Conservation (phyloP, 2,329 filamentous ascomycete species). For the Teratosphaeriaceae sp. region DNA sequence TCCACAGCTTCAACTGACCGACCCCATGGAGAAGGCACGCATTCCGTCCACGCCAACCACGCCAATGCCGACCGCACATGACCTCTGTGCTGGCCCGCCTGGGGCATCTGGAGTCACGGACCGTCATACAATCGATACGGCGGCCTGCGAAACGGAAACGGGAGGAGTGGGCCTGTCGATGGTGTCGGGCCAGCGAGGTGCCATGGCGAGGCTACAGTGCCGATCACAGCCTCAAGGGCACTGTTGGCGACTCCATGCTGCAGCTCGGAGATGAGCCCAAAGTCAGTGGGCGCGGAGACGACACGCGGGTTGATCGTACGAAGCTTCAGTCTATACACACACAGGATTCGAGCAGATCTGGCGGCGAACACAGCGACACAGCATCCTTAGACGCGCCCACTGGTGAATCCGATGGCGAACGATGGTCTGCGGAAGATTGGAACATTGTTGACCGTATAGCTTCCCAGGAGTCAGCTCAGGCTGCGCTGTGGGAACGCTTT, state of each 20-base stretch:
- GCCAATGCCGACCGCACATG: conserved; percentile 13
- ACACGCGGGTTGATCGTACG: too few relatives aligned
- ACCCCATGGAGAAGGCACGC: not conserved
- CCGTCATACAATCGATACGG: conserved; percentile 12
- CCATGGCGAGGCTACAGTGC: conserved; percentile 16
- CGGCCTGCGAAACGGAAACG: conserved; percentile 14
- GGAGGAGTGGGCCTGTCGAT: conserved; percentile 17
- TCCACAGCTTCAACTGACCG: not conserved
- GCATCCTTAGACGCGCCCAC: not conserved
- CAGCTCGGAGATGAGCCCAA: not conserved
- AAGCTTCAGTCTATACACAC: too few relatives aligned
- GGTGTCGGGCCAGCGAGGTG: conserved; percentile 11
- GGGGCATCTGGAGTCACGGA: conserved; percentile 15
- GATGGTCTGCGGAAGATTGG: not conserved
- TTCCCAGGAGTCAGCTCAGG: not conserved
- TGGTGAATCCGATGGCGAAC: not conserved
- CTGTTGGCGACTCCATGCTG: not conserved
- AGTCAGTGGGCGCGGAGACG: too few relatives aligned
- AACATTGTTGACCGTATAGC: not conserved
- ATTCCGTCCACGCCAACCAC: not conserved
- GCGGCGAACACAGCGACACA: too few relatives aligned
- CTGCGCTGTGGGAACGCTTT: conserved; percentile 14
- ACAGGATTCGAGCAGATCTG: too few relatives aligned
- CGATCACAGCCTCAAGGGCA: conserved; percentile 6
- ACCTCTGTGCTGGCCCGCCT: conserved; percentile 19